These are phyloP conservation scores for Fraxinus dipetala DNA, from an alignment of 305 asterid genomes.

Conservation along the genomic window DNA sequence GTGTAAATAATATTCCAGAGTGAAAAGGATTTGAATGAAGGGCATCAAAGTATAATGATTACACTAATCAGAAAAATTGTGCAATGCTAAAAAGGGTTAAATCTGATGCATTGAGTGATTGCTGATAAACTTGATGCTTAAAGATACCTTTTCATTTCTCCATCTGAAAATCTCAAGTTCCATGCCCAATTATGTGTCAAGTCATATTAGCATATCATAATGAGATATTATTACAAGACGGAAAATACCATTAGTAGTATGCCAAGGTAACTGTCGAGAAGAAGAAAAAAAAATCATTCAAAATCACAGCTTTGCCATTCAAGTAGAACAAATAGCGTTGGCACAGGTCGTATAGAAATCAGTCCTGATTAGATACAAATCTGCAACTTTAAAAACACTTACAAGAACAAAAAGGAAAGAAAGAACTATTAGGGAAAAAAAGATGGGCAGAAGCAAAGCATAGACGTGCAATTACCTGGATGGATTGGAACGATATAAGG, in stretches of 20 bases:
- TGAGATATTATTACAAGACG: background rate
- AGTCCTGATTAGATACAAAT: background rate
- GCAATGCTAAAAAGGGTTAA: background rate
- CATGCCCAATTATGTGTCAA: conserved; percentile 5
- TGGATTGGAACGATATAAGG: conserved; percentile 84
- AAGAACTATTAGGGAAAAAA: conserved; percentile 3
- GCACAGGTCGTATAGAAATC: background rate
- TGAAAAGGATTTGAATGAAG: background rate
- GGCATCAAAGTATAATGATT: conserved; percentile 5
- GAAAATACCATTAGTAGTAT: conserved; percentile 7
- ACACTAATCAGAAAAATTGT: conserved; percentile 7
- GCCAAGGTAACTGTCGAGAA: conserved; percentile 9
- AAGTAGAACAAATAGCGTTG: background rate
- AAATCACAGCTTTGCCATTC: background rate
- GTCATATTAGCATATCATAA: conserved; percentile 13
- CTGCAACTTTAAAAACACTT: background rate
- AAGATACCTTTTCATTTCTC: background rate
- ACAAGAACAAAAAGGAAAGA: conserved; percentile 15
- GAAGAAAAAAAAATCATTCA: background rate
- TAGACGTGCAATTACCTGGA: conserved; percentile 66
- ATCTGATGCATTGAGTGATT: conserved; percentile 12
- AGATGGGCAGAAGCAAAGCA: background rate
- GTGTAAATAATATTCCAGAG: background rate
- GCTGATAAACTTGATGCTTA: conserved; percentile 1
- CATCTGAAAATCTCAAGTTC: conserved; percentile 6